Evolutionary conservation across 2,329 filamentous ascomycete species (phyloP).

Genomic region (Rhynchosporium agropyri): DNA sequence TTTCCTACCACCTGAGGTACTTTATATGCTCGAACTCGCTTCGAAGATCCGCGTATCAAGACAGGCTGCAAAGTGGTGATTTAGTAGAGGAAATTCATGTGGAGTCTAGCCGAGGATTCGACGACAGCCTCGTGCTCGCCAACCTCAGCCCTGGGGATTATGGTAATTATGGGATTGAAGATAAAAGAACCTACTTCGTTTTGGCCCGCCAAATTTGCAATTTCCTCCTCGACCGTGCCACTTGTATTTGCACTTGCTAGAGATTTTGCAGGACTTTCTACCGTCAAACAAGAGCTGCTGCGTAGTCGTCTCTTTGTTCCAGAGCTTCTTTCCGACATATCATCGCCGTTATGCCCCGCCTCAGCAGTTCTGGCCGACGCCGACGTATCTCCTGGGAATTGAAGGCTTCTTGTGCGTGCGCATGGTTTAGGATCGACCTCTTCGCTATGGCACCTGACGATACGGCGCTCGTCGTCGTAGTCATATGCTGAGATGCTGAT

Average conservation of each 20-base stretch:
- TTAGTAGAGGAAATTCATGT: constrained; percentile 18
- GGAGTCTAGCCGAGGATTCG: constrained; percentile 18
- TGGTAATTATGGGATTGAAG: background rate
- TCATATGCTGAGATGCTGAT: background rate
- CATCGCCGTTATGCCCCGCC: constrained; percentile 15
- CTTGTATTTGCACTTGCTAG: background rate
- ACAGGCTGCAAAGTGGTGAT: constrained; percentile 13
- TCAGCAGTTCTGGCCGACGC: constrained; percentile 4
- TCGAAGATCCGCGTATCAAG: background rate
- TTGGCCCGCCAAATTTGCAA: background rate
- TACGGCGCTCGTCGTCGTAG: background rate
- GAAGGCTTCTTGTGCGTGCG: constrained; percentile 15
- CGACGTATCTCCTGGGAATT: constrained; percentile 4
- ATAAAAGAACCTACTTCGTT: constrained; percentile 2
- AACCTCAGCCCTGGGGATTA: constrained; percentile 1
- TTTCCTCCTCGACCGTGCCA: constrained; percentile 6
- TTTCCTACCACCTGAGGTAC: background rate
- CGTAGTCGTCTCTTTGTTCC: constrained; percentile 13
- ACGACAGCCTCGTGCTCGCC: constrained; percentile 16
- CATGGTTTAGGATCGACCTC: constrained; percentile 11
- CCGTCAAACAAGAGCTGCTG: constrained; percentile 6
- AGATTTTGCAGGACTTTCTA: constrained; percentile 1
- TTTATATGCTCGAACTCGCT: background rate
- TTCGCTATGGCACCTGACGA: constrained; percentile 10
- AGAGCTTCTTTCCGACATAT: constrained; percentile 22